Base-by-base conservation (phyloP, 768 basidiomycete genomes). In the Harrya chromipes region DNA sequence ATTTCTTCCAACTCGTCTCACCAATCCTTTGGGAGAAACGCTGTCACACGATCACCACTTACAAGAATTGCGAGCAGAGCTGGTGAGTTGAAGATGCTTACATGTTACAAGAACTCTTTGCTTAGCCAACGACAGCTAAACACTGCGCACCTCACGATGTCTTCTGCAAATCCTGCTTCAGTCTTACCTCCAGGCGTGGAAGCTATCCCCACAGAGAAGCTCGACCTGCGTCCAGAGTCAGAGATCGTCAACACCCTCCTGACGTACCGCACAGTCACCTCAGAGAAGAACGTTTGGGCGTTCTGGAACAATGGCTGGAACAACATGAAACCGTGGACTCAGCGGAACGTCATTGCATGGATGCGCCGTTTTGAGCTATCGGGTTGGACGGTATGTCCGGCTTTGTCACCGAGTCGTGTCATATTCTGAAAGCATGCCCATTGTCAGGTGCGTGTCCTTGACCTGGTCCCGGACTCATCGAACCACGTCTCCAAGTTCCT, bases 401-500 rank as follows among this genome's bases (percentile, higher is more conserved):
- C 14, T 12, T 16, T 12, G 7, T 12, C 27, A 34, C 14, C 23
- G 33, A 26, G 23, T 16, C 29, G 2, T 10, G 12, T 24, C n/a
- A 20, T 34, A 23, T 23, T n/a, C 34, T 49, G 33, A 49, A 29
- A 6, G 19, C 4, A 26, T 20, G 42, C 13, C 19, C 23, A 16
- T 40, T 4, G 13, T 26, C 29, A 49, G 47, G 35, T 49, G 19
- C 40, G 47, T 19, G 14, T 49, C 24, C 24, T 49, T 3, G 41
- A 49, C 23, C 35, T 49, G 41, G 34, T 27, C 14, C 40, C 47
- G 6, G 17, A 36, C 9, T 49, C 35, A 21, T 11, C 35, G 14
- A 49, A 49, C 41, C 34, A 49, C 26, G 12, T 49, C 35, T 35
- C 40, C 27, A 36, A 34, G 11, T 49, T 49, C 34, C 34, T 49